phyloP scores from a whole-genome alignment of 2,329 filamentous ascomycete genomes.

The Albifimbria verrucaria region DNA sequence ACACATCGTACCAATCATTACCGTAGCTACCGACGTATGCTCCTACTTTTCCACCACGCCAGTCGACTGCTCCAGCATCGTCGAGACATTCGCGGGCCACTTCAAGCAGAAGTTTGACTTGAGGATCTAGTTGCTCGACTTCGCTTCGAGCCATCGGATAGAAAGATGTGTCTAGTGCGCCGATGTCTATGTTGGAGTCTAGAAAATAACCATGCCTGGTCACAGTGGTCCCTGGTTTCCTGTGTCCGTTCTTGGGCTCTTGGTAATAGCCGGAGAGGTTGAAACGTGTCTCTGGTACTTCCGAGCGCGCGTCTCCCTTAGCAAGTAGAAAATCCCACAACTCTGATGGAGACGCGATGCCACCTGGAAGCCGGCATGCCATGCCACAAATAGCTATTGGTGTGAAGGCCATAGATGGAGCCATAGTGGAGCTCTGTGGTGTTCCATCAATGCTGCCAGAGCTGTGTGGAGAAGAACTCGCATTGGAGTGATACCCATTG shows the following conservation, averaged over 20 bases:
- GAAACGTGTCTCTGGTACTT: constrained; percentile 16
- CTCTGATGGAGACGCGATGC: constrained; percentile 12
- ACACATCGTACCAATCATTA: constrained; percentile 26
- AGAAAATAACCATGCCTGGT: constrained; percentile 26
- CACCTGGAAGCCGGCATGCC: constrained; percentile 20
- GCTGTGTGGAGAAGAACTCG: no score
- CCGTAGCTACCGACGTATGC: constrained; percentile 31
- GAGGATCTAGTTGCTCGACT: constrained; percentile 30
- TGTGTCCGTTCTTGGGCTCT: constrained; percentile 1
- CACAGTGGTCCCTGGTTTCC: constrained; percentile 15
- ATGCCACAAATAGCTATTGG: constrained; percentile 25
- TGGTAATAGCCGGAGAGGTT: constrained; percentile 14
- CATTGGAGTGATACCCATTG: no score
- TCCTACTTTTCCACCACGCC: constrained; percentile 27
- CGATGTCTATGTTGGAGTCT: constrained; percentile 20
- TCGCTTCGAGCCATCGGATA: constrained; percentile 24
- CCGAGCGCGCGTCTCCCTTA: constrained; percentile 16
- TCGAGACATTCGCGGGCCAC: constrained; percentile 32
- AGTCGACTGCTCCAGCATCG: constrained; percentile 25
- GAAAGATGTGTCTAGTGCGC: constrained; percentile 20
- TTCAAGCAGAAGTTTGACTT: constrained; percentile 33
- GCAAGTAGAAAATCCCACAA: constrained; percentile 22
- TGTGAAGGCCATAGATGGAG: not conserved
- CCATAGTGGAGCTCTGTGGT: not conserved
- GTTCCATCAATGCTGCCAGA: not conserved